Evolutionary conservation across 2,329 filamentous ascomycete genomes (phyloP).

Genomic region (Cladosporium sp.): DNA sequence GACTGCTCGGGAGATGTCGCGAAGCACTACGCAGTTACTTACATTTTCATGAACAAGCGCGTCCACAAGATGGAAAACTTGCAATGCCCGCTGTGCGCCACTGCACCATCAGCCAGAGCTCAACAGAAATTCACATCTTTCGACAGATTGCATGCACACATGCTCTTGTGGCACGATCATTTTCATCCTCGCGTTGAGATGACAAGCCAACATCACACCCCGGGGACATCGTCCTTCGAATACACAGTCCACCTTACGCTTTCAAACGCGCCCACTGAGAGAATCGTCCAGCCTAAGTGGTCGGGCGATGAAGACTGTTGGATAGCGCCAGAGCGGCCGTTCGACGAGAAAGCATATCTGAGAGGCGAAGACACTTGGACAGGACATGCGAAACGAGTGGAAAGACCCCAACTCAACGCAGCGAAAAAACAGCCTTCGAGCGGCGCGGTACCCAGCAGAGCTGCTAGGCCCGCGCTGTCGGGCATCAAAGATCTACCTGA

Average conservation of each 20-base stretch:
- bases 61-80: slow-evolving; percentile 15
- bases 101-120: not conserved
- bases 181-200: slow-evolving; percentile 26
- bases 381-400: slow-evolving; percentile 2
- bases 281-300: slow-evolving; percentile 19
- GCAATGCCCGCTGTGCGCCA: slow-evolving; percentile 7
- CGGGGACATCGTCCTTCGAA: not conserved
- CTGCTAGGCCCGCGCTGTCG: not conserved
- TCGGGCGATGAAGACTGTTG: slow-evolving; percentile 29
- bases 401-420: not conserved
- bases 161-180: slow-evolving; percentile 33
- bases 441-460: not conserved
- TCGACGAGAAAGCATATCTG: slow-evolving; percentile 34
- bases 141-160: slow-evolving; percentile 33
- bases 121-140: slow-evolving; percentile 21
- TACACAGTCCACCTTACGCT: slow-evolving; percentile 3
- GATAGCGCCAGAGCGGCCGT: slow-evolving; percentile 31
- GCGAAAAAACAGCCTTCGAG: not conserved
- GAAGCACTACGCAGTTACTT: slow-evolving; percentile 21
- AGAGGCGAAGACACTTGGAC: slow-evolving; percentile 33
- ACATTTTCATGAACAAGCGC: slow-evolving; percentile 16
- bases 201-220: not conserved
- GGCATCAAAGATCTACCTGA: not conserved
- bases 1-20: slow-evolving; percentile 18
- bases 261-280: not conserved